Conservation (phyloP, 2,329 filamentous ascomycete species). For the Helicocarpus griseus region DNA sequence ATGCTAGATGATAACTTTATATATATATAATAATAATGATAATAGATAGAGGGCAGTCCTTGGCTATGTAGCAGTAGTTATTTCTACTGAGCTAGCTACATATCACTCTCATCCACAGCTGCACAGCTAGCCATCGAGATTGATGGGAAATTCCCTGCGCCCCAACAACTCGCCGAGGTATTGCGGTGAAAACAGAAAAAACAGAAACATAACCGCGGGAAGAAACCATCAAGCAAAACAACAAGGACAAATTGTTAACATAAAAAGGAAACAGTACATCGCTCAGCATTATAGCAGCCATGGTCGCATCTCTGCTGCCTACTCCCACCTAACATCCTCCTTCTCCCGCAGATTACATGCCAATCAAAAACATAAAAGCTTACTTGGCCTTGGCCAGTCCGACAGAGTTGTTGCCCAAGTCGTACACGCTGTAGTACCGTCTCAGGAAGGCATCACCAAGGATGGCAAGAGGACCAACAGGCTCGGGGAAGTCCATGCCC, state of each 20-base stretch:
- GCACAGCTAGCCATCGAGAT: too few relatives aligned
- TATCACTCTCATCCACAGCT: too few relatives aligned
- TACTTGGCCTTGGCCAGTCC: slow-evolving; percentile 74
- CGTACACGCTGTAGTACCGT: slow-evolving; percentile 78
- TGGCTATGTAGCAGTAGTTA: too few relatives aligned
- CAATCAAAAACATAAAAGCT: too few relatives aligned
- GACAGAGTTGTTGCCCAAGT: slow-evolving; percentile 79
- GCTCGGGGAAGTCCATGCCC: slow-evolving; percentile 84
- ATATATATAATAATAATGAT: too few relatives aligned
- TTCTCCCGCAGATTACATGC: too few relatives aligned
- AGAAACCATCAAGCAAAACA: not conserved
- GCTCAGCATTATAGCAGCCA: not conserved
- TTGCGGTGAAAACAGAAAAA: not conserved
- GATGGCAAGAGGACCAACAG: slow-evolving; percentile 84
- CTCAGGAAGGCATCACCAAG: slow-evolving; percentile 60
- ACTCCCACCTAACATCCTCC: not conserved
- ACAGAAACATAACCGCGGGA: not conserved
- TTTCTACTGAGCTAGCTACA: too few relatives aligned
- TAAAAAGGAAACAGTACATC: not conserved
- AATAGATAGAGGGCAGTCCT: too few relatives aligned
- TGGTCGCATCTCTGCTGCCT: too few relatives aligned
- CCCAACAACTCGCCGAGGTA: too few relatives aligned
- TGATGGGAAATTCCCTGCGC: too few relatives aligned
- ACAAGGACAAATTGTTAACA: not conserved
- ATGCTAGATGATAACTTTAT: too few relatives aligned